These are phyloP conservation scores for Orbilia javanica DNA, from an alignment of 2,329 filamentous ascomycete genomes.

Conservation along the genomic window DNA sequence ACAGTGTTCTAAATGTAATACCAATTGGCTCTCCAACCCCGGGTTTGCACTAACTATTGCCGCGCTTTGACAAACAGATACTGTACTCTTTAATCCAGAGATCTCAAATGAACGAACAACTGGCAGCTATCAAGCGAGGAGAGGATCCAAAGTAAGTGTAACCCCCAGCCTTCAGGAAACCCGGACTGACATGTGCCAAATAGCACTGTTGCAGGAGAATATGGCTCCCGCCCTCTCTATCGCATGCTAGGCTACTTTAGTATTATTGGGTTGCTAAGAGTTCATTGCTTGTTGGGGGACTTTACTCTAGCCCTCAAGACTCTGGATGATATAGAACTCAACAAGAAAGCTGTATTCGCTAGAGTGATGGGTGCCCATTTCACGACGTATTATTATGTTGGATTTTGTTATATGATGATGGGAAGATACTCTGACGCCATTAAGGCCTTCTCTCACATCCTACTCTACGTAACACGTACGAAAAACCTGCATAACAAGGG, in stretches of 20 bases:
- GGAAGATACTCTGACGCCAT: constrained; percentile 98
- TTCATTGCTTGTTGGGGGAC: constrained; percentile 96
- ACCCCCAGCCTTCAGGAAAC: not conserved
- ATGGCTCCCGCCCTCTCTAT: constrained; percentile 93
- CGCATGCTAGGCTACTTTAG: constrained; percentile 99
- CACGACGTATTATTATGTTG: constrained; percentile 95
- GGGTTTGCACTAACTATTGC: not conserved
- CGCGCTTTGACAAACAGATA: constrained; percentile 65
- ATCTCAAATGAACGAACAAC: constrained; percentile 97
- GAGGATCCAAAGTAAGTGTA: constrained; percentile 77
- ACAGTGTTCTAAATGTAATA: constrained; percentile 89
- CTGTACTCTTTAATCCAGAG: constrained; percentile 98
- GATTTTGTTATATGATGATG: constrained; percentile 99
- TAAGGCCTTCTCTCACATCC: constrained; percentile 99
- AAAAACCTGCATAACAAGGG: constrained; percentile 99
- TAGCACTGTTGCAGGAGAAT: constrained; percentile 85
- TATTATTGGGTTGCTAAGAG: constrained; percentile 94
- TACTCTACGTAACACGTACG: constrained; percentile 97
- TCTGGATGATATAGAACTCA: constrained; percentile 98
- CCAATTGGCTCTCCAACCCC: not conserved
- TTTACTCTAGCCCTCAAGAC: constrained; percentile 99
- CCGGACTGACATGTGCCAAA: not conserved
- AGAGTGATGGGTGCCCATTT: constrained; percentile 99
- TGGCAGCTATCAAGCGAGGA: constrained; percentile 91
- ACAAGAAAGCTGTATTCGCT: constrained; percentile 99